phyloP scores from a whole-genome alignment of 257 asterid genomes.

The Fraxinus cuspidata region DNA sequence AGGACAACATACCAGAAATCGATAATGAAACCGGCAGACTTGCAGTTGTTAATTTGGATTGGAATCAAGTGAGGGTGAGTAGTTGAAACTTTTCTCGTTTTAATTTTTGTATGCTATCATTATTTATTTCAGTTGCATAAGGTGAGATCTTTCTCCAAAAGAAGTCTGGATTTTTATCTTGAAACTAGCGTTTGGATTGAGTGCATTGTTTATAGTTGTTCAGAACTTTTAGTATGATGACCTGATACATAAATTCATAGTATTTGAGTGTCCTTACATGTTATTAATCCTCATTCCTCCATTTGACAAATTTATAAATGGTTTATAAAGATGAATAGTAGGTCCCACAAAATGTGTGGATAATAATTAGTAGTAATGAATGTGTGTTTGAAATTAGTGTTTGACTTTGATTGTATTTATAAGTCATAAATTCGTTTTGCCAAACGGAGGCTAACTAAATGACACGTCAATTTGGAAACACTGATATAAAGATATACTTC shows the following conservation, averaged over 20 bases:
- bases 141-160: not conserved
- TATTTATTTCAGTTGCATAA: not conserved
- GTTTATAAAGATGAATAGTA: too few relatives aligned
- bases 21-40: conserved; percentile 83
- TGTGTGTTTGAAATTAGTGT: too few relatives aligned
- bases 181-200: not conserved
- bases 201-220: not conserved
- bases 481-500: not conserved
- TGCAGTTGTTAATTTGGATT: conserved; percentile 83
- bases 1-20: conserved; percentile 71
- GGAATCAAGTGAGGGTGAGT: conserved; percentile 92
- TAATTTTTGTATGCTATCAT: conserved; percentile 6
- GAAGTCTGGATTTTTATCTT: not conserved
- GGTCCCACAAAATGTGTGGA: too few relatives aligned
- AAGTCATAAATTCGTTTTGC: too few relatives aligned
- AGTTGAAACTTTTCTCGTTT: conserved; percentile 10
- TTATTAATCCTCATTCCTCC: not conserved
- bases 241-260: not conserved
- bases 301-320: too few relatives aligned
- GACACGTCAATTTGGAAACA: not conserved
- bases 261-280: not conserved
- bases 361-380: too few relatives aligned
- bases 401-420: too few relatives aligned
- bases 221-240: not conserved
- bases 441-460: not conserved